These are phyloP conservation scores for Calycina marina DNA, from an alignment of 2,329 filamentous ascomycete genomes.

Conservation along the genomic window DNA sequence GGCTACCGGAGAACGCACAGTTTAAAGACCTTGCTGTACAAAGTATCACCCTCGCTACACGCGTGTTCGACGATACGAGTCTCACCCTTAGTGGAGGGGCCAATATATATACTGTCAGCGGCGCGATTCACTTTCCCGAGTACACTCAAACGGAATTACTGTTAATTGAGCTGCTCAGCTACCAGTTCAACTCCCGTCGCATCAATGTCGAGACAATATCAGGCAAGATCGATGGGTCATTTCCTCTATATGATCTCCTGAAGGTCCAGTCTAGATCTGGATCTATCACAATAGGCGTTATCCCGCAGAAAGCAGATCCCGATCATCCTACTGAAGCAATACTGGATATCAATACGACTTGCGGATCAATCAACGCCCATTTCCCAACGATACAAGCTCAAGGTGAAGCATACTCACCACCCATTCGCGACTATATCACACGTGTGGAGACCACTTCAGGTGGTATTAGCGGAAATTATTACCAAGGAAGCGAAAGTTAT, in stretches of 20 bases:
- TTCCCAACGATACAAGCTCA: slow-evolving; percentile 8
- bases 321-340: slow-evolving; percentile 15
- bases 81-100: slow-evolving; percentile 12
- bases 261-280: slow-evolving; percentile 15
- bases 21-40: slow-evolving; percentile 13
- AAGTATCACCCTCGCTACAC: slow-evolving; percentile 11
- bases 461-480: slow-evolving; percentile 15
- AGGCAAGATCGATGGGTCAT: slow-evolving; percentile 16
- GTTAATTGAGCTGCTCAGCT: slow-evolving; percentile 2
- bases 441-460: slow-evolving; percentile 15
- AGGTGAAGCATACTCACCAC: slow-evolving; percentile 9
- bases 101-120: slow-evolving; percentile 12
- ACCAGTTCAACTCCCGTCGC: slow-evolving; percentile 9
- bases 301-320: slow-evolving; percentile 11
- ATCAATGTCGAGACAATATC: slow-evolving; percentile 17
- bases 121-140: slow-evolving; percentile 14
- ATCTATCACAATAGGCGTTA: slow-evolving; percentile 9
- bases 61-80: slow-evolving; percentile 15
- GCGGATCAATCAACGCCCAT: slow-evolving; percentile 14
- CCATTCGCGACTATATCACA: slow-evolving; percentile 19
- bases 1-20: slow-evolving; percentile 18
- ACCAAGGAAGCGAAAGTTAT: slow-evolving; percentile 11
- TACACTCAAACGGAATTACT: slow-evolving; percentile 1
- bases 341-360: slow-evolving; percentile 14
- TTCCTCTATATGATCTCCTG: slow-evolving; percentile 18